phyloP scores from a whole-genome alignment of 352 stramenopile species.

The Globisporangium okanoganense region DNA sequence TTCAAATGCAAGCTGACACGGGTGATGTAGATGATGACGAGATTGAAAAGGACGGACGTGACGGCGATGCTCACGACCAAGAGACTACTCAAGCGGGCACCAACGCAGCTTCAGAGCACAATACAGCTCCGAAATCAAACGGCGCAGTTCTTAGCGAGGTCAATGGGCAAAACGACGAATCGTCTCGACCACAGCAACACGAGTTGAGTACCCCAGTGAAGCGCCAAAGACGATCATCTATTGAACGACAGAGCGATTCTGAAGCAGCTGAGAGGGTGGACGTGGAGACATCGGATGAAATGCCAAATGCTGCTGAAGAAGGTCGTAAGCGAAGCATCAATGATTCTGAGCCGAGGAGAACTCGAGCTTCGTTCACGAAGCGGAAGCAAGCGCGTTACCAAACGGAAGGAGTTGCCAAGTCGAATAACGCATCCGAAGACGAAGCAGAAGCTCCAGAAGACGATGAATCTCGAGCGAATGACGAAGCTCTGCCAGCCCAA shows the following conservation, averaged over 20 bases:
- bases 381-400: slow-evolving; percentile 2
- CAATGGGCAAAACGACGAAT: not conserved
- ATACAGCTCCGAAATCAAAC: not conserved
- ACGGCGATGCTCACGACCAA: not conserved
- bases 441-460: slow-evolving; percentile 1
- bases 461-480: not conserved
- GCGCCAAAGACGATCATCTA: not conserved
- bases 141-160: not conserved
- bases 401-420: not conserved
- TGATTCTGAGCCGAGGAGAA: slow-evolving; percentile 11
- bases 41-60: not conserved
- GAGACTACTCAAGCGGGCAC: no score
- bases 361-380: not conserved
- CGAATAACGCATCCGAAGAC: not conserved
- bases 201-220: not conserved
- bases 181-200: not conserved
- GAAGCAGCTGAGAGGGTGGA: not conserved
- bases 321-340: not conserved
- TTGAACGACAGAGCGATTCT: not conserved
- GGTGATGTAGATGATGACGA: not conserved
- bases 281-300: not conserved
- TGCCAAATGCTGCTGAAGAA: not conserved
- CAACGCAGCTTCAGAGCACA: not conserved
- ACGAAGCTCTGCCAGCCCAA: not conserved
- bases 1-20: slow-evolving; percentile 3